phyloP scores from a whole-genome alignment of 345 rosid genomes.

The Brassica carinata region DNA sequence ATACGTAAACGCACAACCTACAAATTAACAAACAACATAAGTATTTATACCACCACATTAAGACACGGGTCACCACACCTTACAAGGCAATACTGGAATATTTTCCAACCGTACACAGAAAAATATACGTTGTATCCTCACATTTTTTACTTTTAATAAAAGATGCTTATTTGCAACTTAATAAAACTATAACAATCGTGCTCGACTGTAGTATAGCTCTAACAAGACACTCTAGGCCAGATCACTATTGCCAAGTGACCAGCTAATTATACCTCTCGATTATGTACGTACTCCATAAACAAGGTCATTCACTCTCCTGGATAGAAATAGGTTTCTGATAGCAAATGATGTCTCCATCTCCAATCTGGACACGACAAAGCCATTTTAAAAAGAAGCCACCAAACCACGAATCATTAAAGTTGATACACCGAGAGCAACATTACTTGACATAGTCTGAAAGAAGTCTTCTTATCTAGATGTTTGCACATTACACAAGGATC shows the following conservation, averaged over 20 bases:
- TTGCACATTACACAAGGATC: slow-evolving; percentile 94
- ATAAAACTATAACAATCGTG: not conserved
- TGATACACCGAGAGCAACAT: slow-evolving; percentile 19
- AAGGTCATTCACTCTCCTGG: slow-evolving; percentile 60
- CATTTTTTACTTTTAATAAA: not conserved
- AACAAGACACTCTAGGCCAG: slow-evolving; percentile 11
- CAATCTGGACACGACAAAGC: slow-evolving; percentile 53
- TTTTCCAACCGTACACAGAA: slow-evolving; percentile 1
- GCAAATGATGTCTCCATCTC: slow-evolving; percentile 97
- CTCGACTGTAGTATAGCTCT: slow-evolving; percentile 2
- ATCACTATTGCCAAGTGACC: slow-evolving; percentile 6
- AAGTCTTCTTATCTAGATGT: slow-evolving; percentile 66
- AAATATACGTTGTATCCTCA: not conserved
- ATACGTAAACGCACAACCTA: slow-evolving; percentile 88
- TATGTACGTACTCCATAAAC: slow-evolving; percentile 89
- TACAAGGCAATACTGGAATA: slow-evolving; percentile 1
- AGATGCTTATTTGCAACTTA: slow-evolving; percentile 4
- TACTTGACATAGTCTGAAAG: slow-evolving; percentile 83
- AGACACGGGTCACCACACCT: slow-evolving; percentile 8
- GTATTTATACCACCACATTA: slow-evolving; percentile 15
- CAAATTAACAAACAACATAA: slow-evolving; percentile 27
- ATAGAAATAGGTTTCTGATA: slow-evolving; percentile 73
- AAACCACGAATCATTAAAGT: slow-evolving; percentile 13
- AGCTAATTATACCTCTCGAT: slow-evolving; percentile 71
- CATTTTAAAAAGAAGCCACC: not conserved